Conservation (phyloP, 805 yeast genomes). For the Metschnikowia henanensis region DNA sequence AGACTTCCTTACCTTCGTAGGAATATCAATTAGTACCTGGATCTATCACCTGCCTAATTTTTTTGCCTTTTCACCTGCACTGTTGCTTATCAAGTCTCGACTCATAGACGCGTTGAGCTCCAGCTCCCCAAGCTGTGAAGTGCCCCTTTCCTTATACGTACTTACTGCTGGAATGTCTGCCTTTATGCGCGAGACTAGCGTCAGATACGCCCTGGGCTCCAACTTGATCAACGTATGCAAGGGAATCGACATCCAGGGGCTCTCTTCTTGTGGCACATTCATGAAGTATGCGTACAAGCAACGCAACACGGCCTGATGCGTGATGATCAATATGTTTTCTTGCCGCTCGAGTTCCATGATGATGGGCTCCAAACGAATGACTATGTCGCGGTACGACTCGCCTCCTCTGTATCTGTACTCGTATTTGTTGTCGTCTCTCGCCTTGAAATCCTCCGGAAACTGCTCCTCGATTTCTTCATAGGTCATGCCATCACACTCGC, state of each 20-base stretch:
- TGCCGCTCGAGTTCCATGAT: conserved; percentile 98
- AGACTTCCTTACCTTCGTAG: too few species aligned
- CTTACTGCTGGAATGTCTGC: conserved; percentile 98
- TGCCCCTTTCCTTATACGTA: conserved; percentile 95
- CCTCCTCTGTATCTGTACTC: conserved; percentile 97
- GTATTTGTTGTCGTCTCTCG: conserved; percentile 93
- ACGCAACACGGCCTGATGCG: conserved; percentile 96
- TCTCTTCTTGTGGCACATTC: conserved; percentile 97
- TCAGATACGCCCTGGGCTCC: conserved; percentile 93
- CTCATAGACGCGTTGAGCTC: conserved; percentile 40
- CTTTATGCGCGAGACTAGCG: conserved; percentile 83
- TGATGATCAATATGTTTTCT: conserved; percentile 91
- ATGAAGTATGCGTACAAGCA: conserved; percentile 97
- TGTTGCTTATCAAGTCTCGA: conserved; percentile 50
- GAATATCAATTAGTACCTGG: too few species aligned
- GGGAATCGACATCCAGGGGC: conserved; percentile 99
- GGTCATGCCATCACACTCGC: conserved; percentile 96
- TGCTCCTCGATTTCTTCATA: conserved; percentile 84
- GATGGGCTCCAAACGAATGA: conserved; percentile 91
- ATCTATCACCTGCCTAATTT: background rate
- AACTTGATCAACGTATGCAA: conserved; percentile 90
- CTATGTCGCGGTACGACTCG: conserved; percentile 94
- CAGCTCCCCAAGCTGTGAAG: conserved; percentile 60
- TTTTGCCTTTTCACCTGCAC: conserved; percentile 13
- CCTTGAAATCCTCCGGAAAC: conserved; percentile 93